These are phyloP conservation scores for Biscogniauxia marginata DNA, from an alignment of 2,329 filamentous ascomycete genomes.

Conservation along the genomic window DNA sequence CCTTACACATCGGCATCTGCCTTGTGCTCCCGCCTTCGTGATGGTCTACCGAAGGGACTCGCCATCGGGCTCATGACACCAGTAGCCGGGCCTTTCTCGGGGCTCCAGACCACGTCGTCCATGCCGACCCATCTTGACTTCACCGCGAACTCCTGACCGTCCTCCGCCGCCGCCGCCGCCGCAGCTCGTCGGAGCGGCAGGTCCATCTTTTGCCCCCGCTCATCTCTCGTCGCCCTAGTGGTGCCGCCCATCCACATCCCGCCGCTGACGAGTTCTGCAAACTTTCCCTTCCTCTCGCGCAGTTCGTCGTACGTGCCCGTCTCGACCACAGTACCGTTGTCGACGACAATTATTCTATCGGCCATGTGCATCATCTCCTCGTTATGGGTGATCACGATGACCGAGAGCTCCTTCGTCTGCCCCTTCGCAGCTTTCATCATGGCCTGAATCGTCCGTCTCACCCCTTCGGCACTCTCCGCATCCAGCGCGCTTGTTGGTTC, in stretches of 20 bases:
- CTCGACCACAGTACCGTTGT: conserved; percentile 66
- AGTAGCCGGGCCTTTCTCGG: conserved; percentile 22
- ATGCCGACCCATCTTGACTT: conserved; percentile 21
- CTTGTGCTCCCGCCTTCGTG: conserved; percentile 23
- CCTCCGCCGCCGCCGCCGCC: too few species aligned
- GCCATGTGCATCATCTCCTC: conserved; percentile 84
- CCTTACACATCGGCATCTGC: conserved; percentile 11
- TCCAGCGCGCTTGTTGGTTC: conserved; percentile 86
- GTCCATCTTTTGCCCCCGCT: background rate
- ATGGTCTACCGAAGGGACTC: conserved; percentile 23
- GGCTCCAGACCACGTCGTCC: conserved; percentile 18
- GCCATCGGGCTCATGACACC: conserved; percentile 27
- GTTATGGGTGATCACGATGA: conserved; percentile 80
- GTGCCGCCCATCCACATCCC: conserved; percentile 19
- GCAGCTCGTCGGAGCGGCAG: background rate
- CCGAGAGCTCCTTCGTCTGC: conserved; percentile 50
- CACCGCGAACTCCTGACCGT: conserved; percentile 5
- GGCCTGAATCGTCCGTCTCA: conserved; percentile 60
- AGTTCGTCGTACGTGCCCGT: conserved; percentile 66
- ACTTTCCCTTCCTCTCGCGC: conserved; percentile 41
- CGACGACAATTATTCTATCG: conserved; percentile 69
- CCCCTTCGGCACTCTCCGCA: conserved; percentile 59
- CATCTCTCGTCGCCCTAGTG: background rate
- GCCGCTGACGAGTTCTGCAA: conserved; percentile 42
- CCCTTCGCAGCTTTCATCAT: conserved; percentile 42